These are phyloP conservation scores for Ceratopteris richardii DNA, from an alignment of 75 land plant species.

Conservation along the genomic window DNA sequence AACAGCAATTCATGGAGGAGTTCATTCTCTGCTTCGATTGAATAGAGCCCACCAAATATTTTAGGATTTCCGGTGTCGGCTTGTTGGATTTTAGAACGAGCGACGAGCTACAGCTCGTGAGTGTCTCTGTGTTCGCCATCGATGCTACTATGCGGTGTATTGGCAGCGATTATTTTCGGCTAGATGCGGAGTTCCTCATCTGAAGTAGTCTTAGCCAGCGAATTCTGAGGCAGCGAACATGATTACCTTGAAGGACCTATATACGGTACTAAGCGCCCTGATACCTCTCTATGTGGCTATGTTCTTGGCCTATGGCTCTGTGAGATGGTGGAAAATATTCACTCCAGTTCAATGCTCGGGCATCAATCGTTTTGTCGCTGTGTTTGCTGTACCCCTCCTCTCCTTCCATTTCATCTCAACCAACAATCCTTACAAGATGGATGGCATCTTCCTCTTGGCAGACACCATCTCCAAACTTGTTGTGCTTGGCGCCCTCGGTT, in stretches of 20 bases:
- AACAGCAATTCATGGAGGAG: too few species aligned
- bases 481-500: conserved; percentile 33
- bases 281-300: conserved; percentile 95
- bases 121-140: too few species aligned
- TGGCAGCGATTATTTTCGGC: too few species aligned
- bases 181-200: too few species aligned
- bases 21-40: too few species aligned
- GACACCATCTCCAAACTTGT: conserved; percentile 72
- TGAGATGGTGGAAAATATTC: conserved; percentile 91
- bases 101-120: too few species aligned
- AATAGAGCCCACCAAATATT: too few species aligned
- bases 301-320: conserved; percentile 88
- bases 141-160: too few species aligned
- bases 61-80: too few species aligned
- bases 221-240: conserved; percentile 28
- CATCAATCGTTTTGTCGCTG: conserved; percentile 91
- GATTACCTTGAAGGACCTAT: conserved; percentile 58
- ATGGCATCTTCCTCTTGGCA: conserved; percentile 69
- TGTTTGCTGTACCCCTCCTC: conserved; percentile 89
- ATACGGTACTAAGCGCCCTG: conserved; percentile 78
- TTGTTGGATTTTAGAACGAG: too few species aligned
- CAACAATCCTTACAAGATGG: conserved; percentile 88
- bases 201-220: too few species aligned
- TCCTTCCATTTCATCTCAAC: conserved; percentile 91
- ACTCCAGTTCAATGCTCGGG: conserved; percentile 86